A percentile compares a stretch with the other conserved stretches of the same genome.
Conservation (phyloP, 768 basidiomycete species). For the Pleurotus giganteus region DNA sequence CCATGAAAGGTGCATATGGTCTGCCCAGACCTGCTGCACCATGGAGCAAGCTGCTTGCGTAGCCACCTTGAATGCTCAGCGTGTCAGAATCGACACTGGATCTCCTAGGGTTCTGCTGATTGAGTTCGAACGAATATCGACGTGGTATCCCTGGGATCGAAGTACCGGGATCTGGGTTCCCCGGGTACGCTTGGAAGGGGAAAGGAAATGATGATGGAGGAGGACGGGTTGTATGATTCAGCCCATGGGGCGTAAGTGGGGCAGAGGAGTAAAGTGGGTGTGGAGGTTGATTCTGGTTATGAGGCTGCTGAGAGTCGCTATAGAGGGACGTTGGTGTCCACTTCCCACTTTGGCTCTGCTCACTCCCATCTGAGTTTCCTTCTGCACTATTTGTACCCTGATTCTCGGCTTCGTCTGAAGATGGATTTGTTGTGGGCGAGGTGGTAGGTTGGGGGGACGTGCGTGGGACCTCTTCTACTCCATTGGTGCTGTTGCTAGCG, state of each 20-base stretch:
- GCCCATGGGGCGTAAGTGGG: too few relatives aligned
- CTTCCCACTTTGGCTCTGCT: not conserved
- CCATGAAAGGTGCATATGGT: conserved; percentile 39
- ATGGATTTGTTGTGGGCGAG: not conserved
- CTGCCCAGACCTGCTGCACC: conserved; percentile 13
- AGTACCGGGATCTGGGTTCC: conserved; percentile 62
- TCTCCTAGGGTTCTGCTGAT: not conserved
- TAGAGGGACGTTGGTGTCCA: conserved; percentile 1
- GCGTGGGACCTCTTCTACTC: not conserved
- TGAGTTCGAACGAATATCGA: not conserved
- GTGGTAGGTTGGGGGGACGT: not conserved
- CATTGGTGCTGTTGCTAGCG: not conserved
- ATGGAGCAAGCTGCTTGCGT: not conserved
- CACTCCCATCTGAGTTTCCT: not conserved
- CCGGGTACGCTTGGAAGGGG: conserved; percentile 63
- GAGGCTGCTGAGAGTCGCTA: not conserved
- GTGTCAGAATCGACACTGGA: conserved; percentile 3
- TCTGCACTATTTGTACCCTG: not conserved
- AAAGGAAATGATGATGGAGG: conserved; percentile 37
- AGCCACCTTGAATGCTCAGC: not conserved
- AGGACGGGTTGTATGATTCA: conserved; percentile 7
- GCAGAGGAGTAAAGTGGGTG: not conserved
- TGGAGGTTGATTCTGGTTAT: not conserved
- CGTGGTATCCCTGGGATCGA: conserved; percentile 28
- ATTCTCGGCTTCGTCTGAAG: not conserved